These are phyloP conservation scores for Apophysomyces elegans DNA, from an alignment of 371 early-diverging fungal species.

Conservation along the genomic window DNA sequence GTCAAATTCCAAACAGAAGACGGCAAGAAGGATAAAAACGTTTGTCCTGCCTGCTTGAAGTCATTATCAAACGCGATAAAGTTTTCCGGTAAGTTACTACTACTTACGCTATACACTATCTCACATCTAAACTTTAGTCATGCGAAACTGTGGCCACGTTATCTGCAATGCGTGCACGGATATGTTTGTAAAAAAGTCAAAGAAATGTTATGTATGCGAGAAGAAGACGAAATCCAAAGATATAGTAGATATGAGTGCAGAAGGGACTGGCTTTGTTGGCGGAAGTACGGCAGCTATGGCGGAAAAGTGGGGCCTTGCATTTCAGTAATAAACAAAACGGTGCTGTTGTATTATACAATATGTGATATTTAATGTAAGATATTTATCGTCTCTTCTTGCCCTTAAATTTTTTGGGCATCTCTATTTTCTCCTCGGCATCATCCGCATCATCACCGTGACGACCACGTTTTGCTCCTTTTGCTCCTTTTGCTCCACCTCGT, in stretches of 20 bases:
- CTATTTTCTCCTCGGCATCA: conserved; percentile 49
- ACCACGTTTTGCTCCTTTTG: conserved; percentile 58
- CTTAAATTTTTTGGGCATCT: conserved; percentile 29
- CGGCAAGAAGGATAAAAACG: conserved; percentile 35
- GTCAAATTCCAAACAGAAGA: conserved; percentile 70
- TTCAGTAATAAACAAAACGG: conserved; percentile 56
- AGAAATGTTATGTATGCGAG: conserved; percentile 86
- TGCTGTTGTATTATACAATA: too few species aligned
- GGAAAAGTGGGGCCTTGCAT: conserved; percentile 76
- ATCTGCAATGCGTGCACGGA: conserved; percentile 79
- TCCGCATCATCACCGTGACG: conserved; percentile 56
- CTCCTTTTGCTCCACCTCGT: conserved; percentile 54
- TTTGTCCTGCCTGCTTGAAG: conserved; percentile 89
- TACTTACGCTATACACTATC: too few species aligned
- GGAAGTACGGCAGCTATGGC: conserved; percentile 81
- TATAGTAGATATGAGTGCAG: conserved; percentile 74
- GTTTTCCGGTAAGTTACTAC: conserved; percentile 58
- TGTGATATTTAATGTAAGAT: neutral
- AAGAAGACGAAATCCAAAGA: conserved; percentile 71
- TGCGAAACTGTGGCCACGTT: conserved; percentile 87
- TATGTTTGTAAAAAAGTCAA: conserved; percentile 77
- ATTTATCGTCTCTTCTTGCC: conserved; percentile 14
- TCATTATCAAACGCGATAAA: conserved; percentile 76
- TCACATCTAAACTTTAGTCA: conserved; percentile 44
- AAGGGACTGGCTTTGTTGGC: conserved; percentile 88